Evolutionary conservation across 2,329 filamentous ascomycete species (phyloP).

Genomic region (Calonectria henricotiae): DNA sequence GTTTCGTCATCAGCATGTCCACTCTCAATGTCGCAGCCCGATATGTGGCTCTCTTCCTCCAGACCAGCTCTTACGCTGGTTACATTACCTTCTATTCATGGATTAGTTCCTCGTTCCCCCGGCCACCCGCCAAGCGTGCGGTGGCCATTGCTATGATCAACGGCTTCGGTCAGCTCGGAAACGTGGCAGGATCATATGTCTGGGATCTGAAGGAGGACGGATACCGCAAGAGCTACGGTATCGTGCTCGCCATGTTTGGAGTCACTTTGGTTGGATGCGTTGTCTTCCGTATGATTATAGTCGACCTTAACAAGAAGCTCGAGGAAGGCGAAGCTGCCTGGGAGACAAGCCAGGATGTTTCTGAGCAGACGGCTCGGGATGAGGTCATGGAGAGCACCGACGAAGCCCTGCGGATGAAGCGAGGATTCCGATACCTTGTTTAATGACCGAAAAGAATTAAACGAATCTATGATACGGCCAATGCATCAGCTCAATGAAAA

Average conservation of each 20-base stretch:
- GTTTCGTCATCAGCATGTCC: slow-evolving; percentile 75
- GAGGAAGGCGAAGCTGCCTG: slow-evolving; percentile 62
- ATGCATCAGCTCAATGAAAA: background rate
- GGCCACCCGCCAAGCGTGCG: slow-evolving; percentile 74
- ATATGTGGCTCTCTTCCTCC: slow-evolving; percentile 75
- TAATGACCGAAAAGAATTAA: slow-evolving; percentile 47
- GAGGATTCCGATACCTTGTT: slow-evolving; percentile 66
- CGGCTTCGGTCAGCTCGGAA: slow-evolving; percentile 72
- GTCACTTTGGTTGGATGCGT: slow-evolving; percentile 70
- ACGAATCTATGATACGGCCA: background rate
- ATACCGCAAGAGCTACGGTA: slow-evolving; percentile 76
- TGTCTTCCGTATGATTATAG: slow-evolving; percentile 65
- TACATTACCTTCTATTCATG: slow-evolving; percentile 74
- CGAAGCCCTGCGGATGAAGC: slow-evolving; percentile 63
- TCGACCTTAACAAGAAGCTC: slow-evolving; percentile 65
- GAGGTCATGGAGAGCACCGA: slow-evolving; percentile 62
- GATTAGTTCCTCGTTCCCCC: slow-evolving; percentile 72
- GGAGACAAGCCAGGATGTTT: slow-evolving; percentile 59
- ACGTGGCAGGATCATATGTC: slow-evolving; percentile 75
- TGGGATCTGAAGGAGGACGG: slow-evolving; percentile 74
- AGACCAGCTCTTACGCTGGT: slow-evolving; percentile 72
- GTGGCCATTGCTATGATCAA: slow-evolving; percentile 76
- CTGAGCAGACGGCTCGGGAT: slow-evolving; percentile 60
- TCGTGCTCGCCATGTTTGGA: slow-evolving; percentile 77
- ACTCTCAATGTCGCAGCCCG: slow-evolving; percentile 71